Conservation (phyloP, 352 stramenopile genomes). For the Phytophthora agathidicida region DNA sequence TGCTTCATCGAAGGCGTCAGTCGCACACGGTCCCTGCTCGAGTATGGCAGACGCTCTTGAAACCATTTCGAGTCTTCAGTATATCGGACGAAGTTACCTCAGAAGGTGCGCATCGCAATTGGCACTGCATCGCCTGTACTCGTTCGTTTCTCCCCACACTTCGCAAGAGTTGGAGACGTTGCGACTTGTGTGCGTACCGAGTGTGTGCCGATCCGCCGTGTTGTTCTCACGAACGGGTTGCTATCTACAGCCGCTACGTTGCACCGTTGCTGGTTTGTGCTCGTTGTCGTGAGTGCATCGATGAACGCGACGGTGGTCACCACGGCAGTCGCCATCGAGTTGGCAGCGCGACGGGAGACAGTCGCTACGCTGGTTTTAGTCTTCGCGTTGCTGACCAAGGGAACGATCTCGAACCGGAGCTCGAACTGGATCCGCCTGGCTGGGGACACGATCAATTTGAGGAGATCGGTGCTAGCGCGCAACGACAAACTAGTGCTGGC, state of each 20-base stretch:
- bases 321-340: not conserved
- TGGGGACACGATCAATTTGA: slow-evolving; percentile 3
- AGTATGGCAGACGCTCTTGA: slow-evolving; percentile 11
- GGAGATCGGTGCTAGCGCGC: not conserved
- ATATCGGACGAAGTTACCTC: slow-evolving; percentile 4
- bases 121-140: slow-evolving; percentile 39
- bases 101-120: slow-evolving; percentile 24
- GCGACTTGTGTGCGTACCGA: slow-evolving; percentile 37
- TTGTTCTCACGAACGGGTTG: slow-evolving; percentile 33
- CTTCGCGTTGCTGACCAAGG: slow-evolving; percentile 8
- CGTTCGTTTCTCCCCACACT: slow-evolving; percentile 19
- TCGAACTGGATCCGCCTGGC: slow-evolving; percentile 9
- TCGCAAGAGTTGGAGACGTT: slow-evolving; percentile 23
- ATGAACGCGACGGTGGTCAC: slow-evolving; percentile 12
- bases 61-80: slow-evolving; percentile 12
- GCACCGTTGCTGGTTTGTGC: slow-evolving; percentile 27
- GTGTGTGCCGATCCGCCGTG: slow-evolving; percentile 29
- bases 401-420: slow-evolving; percentile 10
- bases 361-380: slow-evolving; percentile 21
- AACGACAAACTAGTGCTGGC: not conserved
- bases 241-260: slow-evolving; percentile 43
- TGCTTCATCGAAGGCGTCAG: slow-evolving; percentile 16
- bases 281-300: slow-evolving; percentile 38
- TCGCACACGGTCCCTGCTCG: slow-evolving; percentile 4
- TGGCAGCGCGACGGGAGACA: not conserved